phyloP scores from a whole-genome alignment of 139 green algal species.

The Micractinium sp. region DNA sequence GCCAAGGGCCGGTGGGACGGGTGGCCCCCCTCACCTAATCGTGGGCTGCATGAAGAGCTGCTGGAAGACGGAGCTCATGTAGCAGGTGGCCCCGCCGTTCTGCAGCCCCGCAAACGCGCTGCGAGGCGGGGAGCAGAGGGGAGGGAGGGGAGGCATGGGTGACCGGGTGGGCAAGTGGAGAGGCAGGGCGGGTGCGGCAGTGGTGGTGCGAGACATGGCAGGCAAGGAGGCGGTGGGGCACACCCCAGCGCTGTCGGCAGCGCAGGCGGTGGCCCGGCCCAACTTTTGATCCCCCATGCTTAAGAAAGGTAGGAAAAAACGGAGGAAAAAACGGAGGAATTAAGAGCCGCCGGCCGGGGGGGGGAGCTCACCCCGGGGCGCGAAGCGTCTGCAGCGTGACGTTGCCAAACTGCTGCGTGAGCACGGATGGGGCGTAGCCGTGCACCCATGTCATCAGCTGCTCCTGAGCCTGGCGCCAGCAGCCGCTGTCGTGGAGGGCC shows the following conservation, averaged over 20 bases:
- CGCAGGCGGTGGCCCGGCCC: too few relatives aligned
- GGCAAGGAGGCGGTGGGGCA: too few relatives aligned
- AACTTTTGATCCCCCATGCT: too few relatives aligned
- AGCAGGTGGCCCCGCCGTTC: constrained; percentile 93
- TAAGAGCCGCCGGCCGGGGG: not conserved
- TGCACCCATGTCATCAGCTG: not conserved
- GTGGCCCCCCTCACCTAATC: constrained; percentile 57
- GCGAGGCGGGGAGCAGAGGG: not conserved
- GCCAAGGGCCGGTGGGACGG: too few relatives aligned
- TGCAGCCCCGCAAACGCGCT: constrained; percentile 38
- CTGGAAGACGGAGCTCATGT: constrained; percentile 96
- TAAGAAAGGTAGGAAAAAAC: too few relatives aligned
- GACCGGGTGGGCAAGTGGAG: not conserved
- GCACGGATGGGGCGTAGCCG: not conserved
- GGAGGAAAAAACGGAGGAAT: not conserved
- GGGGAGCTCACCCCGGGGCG: not conserved
- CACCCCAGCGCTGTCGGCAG: too few relatives aligned
- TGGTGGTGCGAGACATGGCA: too few relatives aligned
- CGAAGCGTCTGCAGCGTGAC: not conserved
- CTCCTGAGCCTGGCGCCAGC: constrained; percentile 22
- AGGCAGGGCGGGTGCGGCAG: too few relatives aligned
- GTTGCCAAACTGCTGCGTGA: not conserved
- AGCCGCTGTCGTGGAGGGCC: constrained; percentile 18
- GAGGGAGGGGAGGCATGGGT: not conserved
- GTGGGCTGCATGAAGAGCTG: constrained; percentile 95